phyloP scores from a whole-genome alignment of 1,139 yeast genomes.

The Cylindricascospora bacillispora region DNA sequence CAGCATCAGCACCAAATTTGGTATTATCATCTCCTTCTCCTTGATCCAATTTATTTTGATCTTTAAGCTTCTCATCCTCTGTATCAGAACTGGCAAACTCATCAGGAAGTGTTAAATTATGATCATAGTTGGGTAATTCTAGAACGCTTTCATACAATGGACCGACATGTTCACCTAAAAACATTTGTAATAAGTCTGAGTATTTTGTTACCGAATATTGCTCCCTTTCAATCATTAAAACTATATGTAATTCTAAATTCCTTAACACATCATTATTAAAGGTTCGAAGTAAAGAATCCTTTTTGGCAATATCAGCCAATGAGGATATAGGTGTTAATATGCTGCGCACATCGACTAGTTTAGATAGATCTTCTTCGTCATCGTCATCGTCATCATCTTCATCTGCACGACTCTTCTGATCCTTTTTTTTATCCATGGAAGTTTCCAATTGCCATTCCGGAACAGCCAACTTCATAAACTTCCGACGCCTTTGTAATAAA shows the following conservation, averaged over 20 bases:
- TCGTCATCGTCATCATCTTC: conserved; percentile 25
- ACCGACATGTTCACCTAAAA: conserved; percentile 78
- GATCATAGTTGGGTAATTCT: conserved; percentile 59
- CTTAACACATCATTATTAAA: conserved; percentile 40
- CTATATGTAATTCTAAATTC: conserved; percentile 54
- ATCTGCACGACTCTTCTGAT: conserved; percentile 9
- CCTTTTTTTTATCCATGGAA: conserved; percentile 8
- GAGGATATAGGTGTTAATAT: conserved; percentile 66
- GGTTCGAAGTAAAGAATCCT: conserved; percentile 56
- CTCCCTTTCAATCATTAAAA: conserved; percentile 68
- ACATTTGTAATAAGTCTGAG: conserved; percentile 57
- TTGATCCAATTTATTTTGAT: neutral
- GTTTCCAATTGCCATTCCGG: conserved; percentile 14
- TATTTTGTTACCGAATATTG: conserved; percentile 62
- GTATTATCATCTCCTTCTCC: neutral
- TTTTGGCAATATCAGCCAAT: conserved; percentile 67
- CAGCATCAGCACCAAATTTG: neutral
- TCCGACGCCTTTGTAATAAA: conserved; percentile 19
- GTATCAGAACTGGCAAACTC: conserved; percentile 8
- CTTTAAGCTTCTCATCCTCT: neutral
- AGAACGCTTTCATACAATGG: conserved; percentile 51
- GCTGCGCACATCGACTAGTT: conserved; percentile 34
- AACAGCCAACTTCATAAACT: conserved; percentile 23
- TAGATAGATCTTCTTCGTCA: conserved; percentile 29
- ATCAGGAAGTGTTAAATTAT: conserved; percentile 30